A percentile compares a stretch with the other conserved stretches of the same genome.
These are phyloP conservation scores for Syncephalis plumigaleata DNA, from an alignment of 371 early-diverging fungal species.

Conservation along the genomic window DNA sequence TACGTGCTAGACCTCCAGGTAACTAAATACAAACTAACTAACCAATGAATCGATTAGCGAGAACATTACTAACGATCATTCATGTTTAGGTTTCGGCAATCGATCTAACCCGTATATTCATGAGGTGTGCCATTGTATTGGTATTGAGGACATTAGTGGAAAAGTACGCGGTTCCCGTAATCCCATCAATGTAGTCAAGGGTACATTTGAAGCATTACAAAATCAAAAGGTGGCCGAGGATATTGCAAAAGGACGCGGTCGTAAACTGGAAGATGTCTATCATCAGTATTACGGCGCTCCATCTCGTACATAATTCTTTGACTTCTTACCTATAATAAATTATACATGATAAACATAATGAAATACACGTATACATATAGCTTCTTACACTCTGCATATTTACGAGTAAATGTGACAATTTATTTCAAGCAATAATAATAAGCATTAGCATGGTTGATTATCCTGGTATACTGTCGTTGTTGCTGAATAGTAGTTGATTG, in stretches of 20 bases:
- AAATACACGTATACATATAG: no score
- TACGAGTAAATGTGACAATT: no score
- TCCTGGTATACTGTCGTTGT: no score
- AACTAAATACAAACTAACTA: no score
- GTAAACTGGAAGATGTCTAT: conserved; percentile 80
- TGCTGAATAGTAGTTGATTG: no score
- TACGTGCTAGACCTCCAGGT: conserved; percentile 86
- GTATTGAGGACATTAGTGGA: conserved; percentile 80
- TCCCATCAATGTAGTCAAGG: conserved; percentile 96
- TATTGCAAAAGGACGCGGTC: conserved; percentile 78
- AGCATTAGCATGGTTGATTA: no score
- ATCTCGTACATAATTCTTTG: neutral
- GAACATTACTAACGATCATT: neutral
- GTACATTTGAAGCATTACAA: conserved; percentile 81
- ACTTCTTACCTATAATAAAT: no score
- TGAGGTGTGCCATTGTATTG: conserved; percentile 87
- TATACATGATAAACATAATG: no score
- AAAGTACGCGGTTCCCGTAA: conserved; percentile 86
- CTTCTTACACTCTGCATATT: no score
- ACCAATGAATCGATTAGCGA: no score
- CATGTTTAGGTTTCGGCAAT: conserved; percentile 68
- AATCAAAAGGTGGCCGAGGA: conserved; percentile 70
- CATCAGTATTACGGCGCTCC: conserved; percentile 50
- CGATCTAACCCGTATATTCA: conserved; percentile 84
- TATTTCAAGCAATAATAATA: no score